Conservation (phyloP, 2,329 filamentous ascomycete genomes). For the Sclerotinia nivalis region DNA sequence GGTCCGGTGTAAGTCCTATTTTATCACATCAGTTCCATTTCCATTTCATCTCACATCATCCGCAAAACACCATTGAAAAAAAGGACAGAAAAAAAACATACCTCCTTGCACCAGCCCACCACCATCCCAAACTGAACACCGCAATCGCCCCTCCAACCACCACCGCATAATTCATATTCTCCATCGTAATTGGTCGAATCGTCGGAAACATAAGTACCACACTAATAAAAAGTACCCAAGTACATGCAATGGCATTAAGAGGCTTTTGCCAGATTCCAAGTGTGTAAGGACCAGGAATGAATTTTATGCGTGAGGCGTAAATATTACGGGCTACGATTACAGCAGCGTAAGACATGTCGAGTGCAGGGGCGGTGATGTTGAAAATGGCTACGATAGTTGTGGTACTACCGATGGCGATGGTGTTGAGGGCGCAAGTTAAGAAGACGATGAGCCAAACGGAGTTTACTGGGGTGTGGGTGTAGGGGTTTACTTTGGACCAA, state of each 20-base stretch:
- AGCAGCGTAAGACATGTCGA: slow-evolving; percentile 57
- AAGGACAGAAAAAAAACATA: slow-evolving; percentile 12
- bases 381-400: slow-evolving; percentile 55
- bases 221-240: slow-evolving; percentile 64
- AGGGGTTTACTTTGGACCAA: slow-evolving; percentile 53
- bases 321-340: slow-evolving; percentile 52
- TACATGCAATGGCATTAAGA: slow-evolving; percentile 57
- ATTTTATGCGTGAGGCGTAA: slow-evolving; percentile 32
- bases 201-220: slow-evolving; percentile 58
- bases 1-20: slow-evolving; percentile 22
- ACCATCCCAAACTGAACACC: slow-evolving; percentile 52
- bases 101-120: slow-evolving; percentile 43
- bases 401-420: slow-evolving; percentile 53
- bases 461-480: slow-evolving; percentile 60
- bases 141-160: slow-evolving; percentile 50
- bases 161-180: slow-evolving; percentile 55
- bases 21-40: neutral
- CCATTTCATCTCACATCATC: neutral
- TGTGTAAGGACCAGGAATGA: slow-evolving; percentile 52
- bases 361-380: slow-evolving; percentile 53
- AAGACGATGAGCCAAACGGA: slow-evolving; percentile 64
- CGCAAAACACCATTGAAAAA: neutral
- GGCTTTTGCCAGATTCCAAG: slow-evolving; percentile 56
- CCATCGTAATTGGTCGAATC: slow-evolving; percentile 47
- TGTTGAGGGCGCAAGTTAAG: slow-evolving; percentile 54